These are phyloP conservation scores for Aureobasidium zeae DNA, from an alignment of 2,329 filamentous ascomycete species.

Conservation along the genomic window DNA sequence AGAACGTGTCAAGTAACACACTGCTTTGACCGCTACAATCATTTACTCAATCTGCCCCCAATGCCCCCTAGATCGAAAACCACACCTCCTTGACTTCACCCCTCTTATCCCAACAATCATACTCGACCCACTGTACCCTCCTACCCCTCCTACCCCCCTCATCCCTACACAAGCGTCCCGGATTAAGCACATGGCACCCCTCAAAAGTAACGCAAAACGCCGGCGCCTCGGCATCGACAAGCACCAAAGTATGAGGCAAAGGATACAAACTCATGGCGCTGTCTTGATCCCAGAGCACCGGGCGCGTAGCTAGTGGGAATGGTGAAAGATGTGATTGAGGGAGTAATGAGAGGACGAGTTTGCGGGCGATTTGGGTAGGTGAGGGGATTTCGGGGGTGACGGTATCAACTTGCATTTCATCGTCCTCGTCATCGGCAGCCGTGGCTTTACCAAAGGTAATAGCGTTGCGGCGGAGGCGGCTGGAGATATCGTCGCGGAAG, in stretches of 20 bases:
- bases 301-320: constrained; percentile 69
- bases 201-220: constrained; percentile 87
- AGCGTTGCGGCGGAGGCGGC: constrained; percentile 65
- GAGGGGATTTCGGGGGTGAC: constrained; percentile 21
- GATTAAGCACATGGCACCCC: constrained; percentile 93
- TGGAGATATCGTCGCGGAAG: constrained; percentile 77
- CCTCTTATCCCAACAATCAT: constrained; percentile 54
- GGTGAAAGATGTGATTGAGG: constrained; percentile 85
- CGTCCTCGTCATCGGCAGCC: constrained; percentile 25
- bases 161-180: constrained; percentile 57
- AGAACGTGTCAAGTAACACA: no score
- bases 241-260: constrained; percentile 69
- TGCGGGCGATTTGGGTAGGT: constrained; percentile 23
- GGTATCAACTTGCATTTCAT: constrained; percentile 19
- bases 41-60: no score
- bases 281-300: constrained; percentile 83
- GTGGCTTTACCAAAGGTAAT: constrained; percentile 55
- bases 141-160: constrained; percentile 58
- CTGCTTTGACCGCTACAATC: no score
- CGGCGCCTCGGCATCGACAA: constrained; percentile 73
- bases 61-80: no score
- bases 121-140: constrained; percentile 74
- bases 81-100: constrained; percentile 55
- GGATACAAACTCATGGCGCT: constrained; percentile 74
- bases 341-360: constrained; percentile 75